Percentiles rank a stretch among this genome's conserved stretches.
Evolutionary conservation across 129 eudicot genomes (phyloP).

Genomic region (Lactuca saligna): DNA sequence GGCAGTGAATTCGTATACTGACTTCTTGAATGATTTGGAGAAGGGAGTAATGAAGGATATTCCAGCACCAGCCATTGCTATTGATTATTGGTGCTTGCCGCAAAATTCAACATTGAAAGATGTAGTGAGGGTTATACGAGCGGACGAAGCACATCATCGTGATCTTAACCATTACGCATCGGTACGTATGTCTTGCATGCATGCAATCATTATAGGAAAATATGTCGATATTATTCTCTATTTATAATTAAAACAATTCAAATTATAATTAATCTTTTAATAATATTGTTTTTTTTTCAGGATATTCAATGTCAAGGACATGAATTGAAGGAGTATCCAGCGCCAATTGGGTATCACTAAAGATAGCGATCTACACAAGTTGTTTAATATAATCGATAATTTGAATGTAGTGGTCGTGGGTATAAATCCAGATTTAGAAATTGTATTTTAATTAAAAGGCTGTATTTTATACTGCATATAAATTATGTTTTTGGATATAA

Average conservation of each 20-base stretch:
- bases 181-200: constrained; percentile 5
- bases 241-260: not conserved
- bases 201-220: not conserved
- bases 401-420: not conserved
- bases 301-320: constrained; percentile 58
- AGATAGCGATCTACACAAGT: not conserved
- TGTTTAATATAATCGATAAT: not conserved
- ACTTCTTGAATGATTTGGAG: constrained; percentile 46
- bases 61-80: constrained; percentile 52
- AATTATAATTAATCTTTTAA: too few species aligned
- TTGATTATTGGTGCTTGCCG: constrained; percentile 58
- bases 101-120: constrained; percentile 41
- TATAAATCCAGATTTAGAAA: not conserved
- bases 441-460: not conserved
- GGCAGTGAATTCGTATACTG: constrained; percentile 55
- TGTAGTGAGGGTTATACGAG: constrained; percentile 46
- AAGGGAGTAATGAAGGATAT: constrained; percentile 42
- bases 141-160: constrained; percentile 54
- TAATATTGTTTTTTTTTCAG: constrained; percentile 24
- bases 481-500: too few species aligned
- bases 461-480: too few species aligned
- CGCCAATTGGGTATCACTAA: constrained; percentile 62
- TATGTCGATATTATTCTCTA: not conserved
- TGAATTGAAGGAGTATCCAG: constrained; percentile 52
- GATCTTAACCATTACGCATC: constrained; percentile 55